A percentile compares a stretch with the other conserved stretches of the same genome.
Conservation (phyloP, 495 filamentous ascomycete genomes). For the Filosporella fistucella region DNA sequence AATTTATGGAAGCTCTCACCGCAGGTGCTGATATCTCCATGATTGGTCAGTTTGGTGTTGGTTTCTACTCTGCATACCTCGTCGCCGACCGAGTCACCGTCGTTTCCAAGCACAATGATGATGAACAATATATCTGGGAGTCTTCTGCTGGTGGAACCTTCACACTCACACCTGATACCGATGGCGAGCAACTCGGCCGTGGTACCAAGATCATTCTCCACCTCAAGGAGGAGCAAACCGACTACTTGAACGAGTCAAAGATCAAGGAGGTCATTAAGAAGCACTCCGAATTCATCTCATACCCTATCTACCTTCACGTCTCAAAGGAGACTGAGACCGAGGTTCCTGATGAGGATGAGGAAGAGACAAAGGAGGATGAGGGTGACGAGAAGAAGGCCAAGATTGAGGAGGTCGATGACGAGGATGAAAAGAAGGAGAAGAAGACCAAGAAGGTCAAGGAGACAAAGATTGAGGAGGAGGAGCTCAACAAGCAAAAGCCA, state of each 20-base stretch:
- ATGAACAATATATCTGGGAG: constrained; percentile 99
- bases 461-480: constrained; percentile 96
- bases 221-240: constrained; percentile 97
- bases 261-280: constrained; percentile 99
- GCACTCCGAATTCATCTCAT: constrained; percentile 99
- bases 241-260: constrained; percentile 97
- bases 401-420: constrained; percentile 78
- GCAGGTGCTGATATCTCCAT: constrained; percentile 99
- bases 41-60: constrained; percentile 99
- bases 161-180: constrained; percentile 85
- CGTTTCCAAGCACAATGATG: constrained; percentile 97
- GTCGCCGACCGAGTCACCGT: constrained; percentile 96
- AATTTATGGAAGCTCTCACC: constrained; percentile 99
- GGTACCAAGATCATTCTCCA: constrained; percentile 97
- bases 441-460: constrained; percentile 99
- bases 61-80: constrained; percentile 99
- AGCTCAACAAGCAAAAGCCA: constrained; percentile 99
- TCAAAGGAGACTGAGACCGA: constrained; percentile 98
- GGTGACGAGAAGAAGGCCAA: constrained; percentile 76
- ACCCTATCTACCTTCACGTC: constrained; percentile 99
- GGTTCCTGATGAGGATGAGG: constrained; percentile 93
- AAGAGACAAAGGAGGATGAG: constrained; percentile 54
- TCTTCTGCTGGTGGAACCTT: constrained; percentile 96
- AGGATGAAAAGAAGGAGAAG: constrained; percentile 82
- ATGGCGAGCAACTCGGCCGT: constrained; percentile 84